Evolutionary conservation across 306 rosid genomes (phyloP).

Genomic region (Cicer yamashitae): DNA sequence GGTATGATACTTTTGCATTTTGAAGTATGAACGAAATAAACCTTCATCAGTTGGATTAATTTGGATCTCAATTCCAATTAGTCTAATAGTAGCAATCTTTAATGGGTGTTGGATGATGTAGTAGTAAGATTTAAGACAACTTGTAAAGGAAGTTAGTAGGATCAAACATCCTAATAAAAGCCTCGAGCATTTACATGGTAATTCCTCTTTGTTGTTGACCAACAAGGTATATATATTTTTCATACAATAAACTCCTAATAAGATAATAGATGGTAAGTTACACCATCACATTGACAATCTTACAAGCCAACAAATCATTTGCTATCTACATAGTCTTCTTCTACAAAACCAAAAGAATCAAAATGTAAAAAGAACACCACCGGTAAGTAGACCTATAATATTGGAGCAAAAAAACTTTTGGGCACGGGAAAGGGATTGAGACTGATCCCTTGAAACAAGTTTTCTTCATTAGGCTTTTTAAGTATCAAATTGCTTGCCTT

Average conservation of each 20-base stretch:
- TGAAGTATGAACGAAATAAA: background rate
- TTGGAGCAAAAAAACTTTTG: background rate
- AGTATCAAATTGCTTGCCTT: constrained; percentile 85
- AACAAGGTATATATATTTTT: constrained; percentile 19
- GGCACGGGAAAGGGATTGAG: constrained; percentile 3
- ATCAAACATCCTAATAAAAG: constrained; percentile 42
- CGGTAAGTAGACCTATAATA: constrained; percentile 32
- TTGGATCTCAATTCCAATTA: background rate
- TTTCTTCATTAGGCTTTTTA: constrained; percentile 48
- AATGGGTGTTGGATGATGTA: constrained; percentile 19
- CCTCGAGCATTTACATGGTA: constrained; percentile 41
- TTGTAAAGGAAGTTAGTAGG: constrained; percentile 26
- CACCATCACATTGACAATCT: constrained; percentile 36
- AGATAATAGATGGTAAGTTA: constrained; percentile 32
- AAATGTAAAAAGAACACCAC: constrained; percentile 37
- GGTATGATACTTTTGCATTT: constrained; percentile 13
- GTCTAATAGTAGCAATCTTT: background rate
- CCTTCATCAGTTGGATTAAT: background rate
- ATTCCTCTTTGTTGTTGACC: constrained; percentile 36
- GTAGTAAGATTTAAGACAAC: constrained; percentile 29
- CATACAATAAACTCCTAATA: constrained; percentile 42
- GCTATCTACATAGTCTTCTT: constrained; percentile 44
- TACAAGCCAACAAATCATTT: constrained; percentile 44
- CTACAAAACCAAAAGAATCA: constrained; percentile 43
- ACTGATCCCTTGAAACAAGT: constrained; percentile 30